A percentile compares a stretch with the other conserved stretches of the same genome.
Conservation (phyloP, 2,329 filamentous ascomycete genomes). For the Neurospora sp. region DNA sequence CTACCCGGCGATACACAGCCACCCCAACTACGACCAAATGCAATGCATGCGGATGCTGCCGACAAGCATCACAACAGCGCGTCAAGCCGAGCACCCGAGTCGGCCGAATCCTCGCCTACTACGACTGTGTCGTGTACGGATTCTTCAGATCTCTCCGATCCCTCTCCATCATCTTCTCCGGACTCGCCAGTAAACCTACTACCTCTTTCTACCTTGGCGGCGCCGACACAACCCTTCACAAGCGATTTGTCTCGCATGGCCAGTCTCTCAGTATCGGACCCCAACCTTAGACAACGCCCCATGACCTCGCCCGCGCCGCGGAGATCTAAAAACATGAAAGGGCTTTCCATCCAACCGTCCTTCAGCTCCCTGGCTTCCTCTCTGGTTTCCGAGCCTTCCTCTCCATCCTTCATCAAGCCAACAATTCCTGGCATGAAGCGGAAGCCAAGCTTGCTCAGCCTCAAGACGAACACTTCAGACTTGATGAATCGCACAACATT, state of each 20-base stretch:
- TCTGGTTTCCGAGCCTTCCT: slow-evolving; percentile 55
- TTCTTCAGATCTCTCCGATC: slow-evolving; percentile 80
- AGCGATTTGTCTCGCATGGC: slow-evolving; percentile 35
- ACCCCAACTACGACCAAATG: slow-evolving; percentile 26
- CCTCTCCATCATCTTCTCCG: slow-evolving; percentile 84
- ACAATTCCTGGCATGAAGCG: slow-evolving; percentile 60
- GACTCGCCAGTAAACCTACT: slow-evolving; percentile 75
- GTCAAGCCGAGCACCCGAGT: slow-evolving; percentile 71
- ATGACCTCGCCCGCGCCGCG: slow-evolving; percentile 62
- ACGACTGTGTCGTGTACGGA: slow-evolving; percentile 90
- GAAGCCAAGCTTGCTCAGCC: slow-evolving; percentile 67
- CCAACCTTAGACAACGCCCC: slow-evolving; percentile 38
- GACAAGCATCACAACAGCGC: slow-evolving; percentile 69
- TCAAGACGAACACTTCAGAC: slow-evolving; percentile 61
- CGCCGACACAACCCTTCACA: slow-evolving; percentile 44
- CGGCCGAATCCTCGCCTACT: slow-evolving; percentile 88
- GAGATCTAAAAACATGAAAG: slow-evolving; percentile 75
- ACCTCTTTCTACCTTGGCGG: slow-evolving; percentile 59
- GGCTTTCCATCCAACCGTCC: slow-evolving; percentile 65
- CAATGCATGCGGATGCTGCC: slow-evolving; percentile 35
- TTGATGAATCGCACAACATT: slow-evolving; percentile 38
- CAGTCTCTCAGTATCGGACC: slow-evolving; percentile 36
- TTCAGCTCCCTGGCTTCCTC: slow-evolving; percentile 38
- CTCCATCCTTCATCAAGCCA: slow-evolving; percentile 73
- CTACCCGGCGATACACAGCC: slow-evolving; percentile 24